Percentiles rank a stretch among this genome's conserved stretches.
Conservation (phyloP, 345 rosid species). For the Hibiscus syriacus region DNA sequence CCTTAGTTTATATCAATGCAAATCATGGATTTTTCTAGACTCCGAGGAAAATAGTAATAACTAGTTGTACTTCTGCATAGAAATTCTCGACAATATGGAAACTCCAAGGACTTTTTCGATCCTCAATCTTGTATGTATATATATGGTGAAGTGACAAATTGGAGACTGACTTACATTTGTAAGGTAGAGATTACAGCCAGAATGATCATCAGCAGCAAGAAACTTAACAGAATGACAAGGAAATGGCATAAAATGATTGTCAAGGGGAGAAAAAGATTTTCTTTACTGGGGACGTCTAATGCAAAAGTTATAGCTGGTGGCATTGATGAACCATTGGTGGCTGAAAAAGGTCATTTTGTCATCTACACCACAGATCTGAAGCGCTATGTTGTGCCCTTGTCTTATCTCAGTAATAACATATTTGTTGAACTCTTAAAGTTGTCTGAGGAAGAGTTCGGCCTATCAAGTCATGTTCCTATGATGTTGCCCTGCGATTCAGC, state of each 20-base stretch:
- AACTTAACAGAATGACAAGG: background rate
- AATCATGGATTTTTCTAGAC: background rate
- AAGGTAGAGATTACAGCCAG: background rate
- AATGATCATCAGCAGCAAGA: background rate
- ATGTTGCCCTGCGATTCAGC: slow-evolving; percentile 4
- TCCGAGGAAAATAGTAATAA: background rate
- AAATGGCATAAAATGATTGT: background rate
- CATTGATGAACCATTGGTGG: too few relatives aligned
- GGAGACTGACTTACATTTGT: background rate
- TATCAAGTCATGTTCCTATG: background rate
- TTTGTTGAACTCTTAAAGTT: slow-evolving; percentile 11
- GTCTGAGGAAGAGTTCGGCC: too few relatives aligned
- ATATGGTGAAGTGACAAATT: background rate
- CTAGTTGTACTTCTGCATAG: too few relatives aligned
- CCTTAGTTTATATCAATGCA: too few relatives aligned
- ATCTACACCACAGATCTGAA: too few relatives aligned
- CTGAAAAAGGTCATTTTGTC: too few relatives aligned
- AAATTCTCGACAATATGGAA: too few relatives aligned
- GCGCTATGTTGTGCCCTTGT: slow-evolving; percentile 5
- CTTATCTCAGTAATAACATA: background rate
- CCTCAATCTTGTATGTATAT: background rate
- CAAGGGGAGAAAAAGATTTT: background rate
- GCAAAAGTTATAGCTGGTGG: background rate
- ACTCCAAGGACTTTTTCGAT: background rate
- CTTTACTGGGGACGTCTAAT: background rate